Evolutionary conservation across 2,329 filamentous ascomycete species (phyloP).

Genomic region (Aureobasidium sp.): DNA sequence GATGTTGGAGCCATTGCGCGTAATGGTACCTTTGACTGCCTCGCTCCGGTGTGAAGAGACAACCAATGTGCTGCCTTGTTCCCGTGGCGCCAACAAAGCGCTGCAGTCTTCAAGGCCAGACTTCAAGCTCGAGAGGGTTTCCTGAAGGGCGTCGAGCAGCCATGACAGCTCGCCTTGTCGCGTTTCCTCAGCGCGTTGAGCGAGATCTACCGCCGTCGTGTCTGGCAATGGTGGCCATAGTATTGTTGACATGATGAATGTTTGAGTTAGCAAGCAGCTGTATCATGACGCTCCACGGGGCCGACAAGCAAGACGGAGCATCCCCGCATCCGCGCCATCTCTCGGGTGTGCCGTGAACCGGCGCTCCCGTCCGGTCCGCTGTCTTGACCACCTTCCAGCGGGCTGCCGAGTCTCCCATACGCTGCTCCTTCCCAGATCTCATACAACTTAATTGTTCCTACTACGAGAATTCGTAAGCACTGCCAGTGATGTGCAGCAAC

Average conservation of each 20-base stretch:
- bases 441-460: too few species aligned
- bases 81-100: slow-evolving; percentile 71
- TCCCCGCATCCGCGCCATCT: too few species aligned
- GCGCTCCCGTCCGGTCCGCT: too few species aligned
- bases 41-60: slow-evolving; percentile 82
- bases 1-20: slow-evolving; percentile 79
- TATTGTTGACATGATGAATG: slow-evolving; percentile 47
- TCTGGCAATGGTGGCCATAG: slow-evolving; percentile 49
- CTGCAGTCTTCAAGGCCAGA: slow-evolving; percentile 82
- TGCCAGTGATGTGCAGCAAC: too few species aligned
- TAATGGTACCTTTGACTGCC: slow-evolving; percentile 39
- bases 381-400: too few species aligned
- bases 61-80: slow-evolving; percentile 80
- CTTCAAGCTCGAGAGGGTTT: slow-evolving; percentile 53
- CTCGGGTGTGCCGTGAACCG: too few species aligned
- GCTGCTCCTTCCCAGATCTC: too few species aligned
- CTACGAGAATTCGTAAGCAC: too few species aligned
- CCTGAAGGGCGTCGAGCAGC: slow-evolving; percentile 53
- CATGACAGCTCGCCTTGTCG: slow-evolving; percentile 48
- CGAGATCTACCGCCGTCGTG: neutral
- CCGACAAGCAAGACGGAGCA: neutral
- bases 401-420: too few species aligned
- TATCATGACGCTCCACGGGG: neutral
- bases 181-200: neutral
- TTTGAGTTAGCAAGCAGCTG: too few species aligned